Evolutionary conservation across 805 yeast genomes (phyloP).

Genomic region (Candida oleophila): DNA sequence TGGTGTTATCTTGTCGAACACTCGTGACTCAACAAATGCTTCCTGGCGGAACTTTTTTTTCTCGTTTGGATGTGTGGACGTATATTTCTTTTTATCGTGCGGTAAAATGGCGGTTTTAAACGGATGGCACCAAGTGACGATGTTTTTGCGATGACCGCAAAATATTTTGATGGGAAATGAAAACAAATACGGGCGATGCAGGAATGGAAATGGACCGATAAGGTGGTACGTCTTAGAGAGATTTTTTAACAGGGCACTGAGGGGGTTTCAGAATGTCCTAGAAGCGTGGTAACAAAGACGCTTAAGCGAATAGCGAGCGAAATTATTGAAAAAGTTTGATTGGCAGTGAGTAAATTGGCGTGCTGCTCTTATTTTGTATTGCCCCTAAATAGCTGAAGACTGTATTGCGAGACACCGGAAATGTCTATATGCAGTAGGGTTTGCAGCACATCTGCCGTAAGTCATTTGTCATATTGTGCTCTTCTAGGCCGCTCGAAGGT

Average conservation of each 20-base stretch:
- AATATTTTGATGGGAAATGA: neutral
- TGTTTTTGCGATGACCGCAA: neutral
- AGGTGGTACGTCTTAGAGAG: neutral
- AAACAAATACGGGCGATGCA: neutral
- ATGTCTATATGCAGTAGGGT: too few relatives aligned
- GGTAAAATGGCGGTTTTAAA: neutral
- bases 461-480: too few relatives aligned
- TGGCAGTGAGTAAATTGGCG: too few relatives aligned
- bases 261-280: neutral
- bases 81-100: neutral
- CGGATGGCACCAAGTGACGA: neutral
- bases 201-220: neutral
- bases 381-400: too few relatives aligned
- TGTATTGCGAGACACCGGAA: too few relatives aligned
- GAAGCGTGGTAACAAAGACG: too few relatives aligned
- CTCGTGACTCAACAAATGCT: neutral
- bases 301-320: neutral
- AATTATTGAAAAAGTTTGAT: neutral
- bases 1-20: neutral
- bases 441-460: too few relatives aligned
- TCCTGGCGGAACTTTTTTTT: neutral
- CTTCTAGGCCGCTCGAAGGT: too few relatives aligned
- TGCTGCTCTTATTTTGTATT: too few relatives aligned
- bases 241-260: too few relatives aligned
- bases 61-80: neutral